Base-by-base conservation (phyloP, 2,329 filamentous ascomycete species). In the Ceratocystis colombiana region DNA sequence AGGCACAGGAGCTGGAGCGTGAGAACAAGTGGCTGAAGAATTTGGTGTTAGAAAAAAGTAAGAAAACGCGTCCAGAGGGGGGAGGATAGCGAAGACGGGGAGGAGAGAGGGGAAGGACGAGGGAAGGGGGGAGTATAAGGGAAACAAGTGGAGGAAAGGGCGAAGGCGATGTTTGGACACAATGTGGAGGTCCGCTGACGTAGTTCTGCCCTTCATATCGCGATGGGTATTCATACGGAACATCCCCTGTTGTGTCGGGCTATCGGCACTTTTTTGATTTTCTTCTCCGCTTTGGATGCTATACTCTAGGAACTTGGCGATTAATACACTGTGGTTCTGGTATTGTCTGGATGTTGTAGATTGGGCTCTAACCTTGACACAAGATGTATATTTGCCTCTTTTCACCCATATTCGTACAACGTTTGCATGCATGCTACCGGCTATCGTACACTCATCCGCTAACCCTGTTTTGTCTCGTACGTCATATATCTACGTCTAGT, bases 11-110 rank as follows among this genome's bases (percentile, higher is more conserved):
- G 69, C 74, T 85, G 5, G 81, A 84, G 72, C 80, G 81, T 71
- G 82, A 85, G 74, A 85, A 85, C 70, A 80, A 81, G 65, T 84
- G 82, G 82, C 71, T 85, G 69, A 82, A 83, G 74, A 81, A 82
- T 69, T 74, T 85, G 57, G 78, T 85, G 67, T 81, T 80, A 5
- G 82, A 84, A 73, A 84, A 84, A 74, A 61, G 64, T 6, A 64
- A 59, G 44, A 44, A 64, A n/a, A 45, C 20, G 22, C 44, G 61
- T 25, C 22, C 28, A 45, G 25, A 48, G 28, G 2, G 12, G 7
- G 12, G n/a, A 22, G 22, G 10, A 7, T n/a, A 25, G 15, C 17
- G 59, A 41, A 20, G 59, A 62, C 12, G 33, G 61, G 10, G 61
- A 46, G 41, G 15, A 45, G 61, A 46, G 17, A 44, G 28, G 25